Conservation (phyloP, 306 rosid species). For the Rubus idaeus region DNA sequence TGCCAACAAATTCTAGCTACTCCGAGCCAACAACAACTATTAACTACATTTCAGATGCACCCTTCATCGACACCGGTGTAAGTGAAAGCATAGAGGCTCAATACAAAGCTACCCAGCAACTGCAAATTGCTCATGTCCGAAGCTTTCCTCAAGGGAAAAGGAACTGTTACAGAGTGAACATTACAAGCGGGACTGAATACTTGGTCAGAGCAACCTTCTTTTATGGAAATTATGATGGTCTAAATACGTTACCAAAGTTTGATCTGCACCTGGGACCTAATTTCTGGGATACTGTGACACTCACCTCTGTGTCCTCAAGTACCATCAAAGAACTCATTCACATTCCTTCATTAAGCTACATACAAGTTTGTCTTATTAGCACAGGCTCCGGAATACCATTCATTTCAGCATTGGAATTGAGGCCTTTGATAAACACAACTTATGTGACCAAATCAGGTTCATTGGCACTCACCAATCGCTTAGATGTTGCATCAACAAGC, state of each 20-base stretch:
- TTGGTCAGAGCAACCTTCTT: conserved; percentile 36
- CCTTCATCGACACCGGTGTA: conserved; percentile 37
- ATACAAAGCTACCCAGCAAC: conserved; percentile 7
- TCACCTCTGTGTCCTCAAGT: not conserved
- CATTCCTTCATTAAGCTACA: conserved; percentile 25
- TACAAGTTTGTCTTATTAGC: conserved; percentile 42
- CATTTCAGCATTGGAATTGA: conserved; percentile 49
- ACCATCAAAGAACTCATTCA: conserved; percentile 35
- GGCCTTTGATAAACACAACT: conserved; percentile 31
- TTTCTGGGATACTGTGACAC: conserved; percentile 31
- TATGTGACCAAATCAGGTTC: conserved; percentile 24
- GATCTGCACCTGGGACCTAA: conserved; percentile 46
- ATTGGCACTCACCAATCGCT: conserved; percentile 16
- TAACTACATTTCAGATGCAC: conserved; percentile 45
- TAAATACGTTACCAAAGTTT: conserved; percentile 30
- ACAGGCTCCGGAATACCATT: conserved; percentile 46
- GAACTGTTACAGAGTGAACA: conserved; percentile 49
- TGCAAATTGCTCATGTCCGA: conserved; percentile 28
- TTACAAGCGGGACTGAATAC: conserved; percentile 28
- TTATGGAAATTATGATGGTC: conserved; percentile 48
- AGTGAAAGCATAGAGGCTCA: conserved; percentile 13
- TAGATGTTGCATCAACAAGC: conserved; percentile 35
- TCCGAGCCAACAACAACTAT: conserved; percentile 31
- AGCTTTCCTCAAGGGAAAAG: conserved; percentile 53
- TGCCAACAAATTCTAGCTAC: conserved; percentile 26